Base-by-base conservation (phyloP, 139 green algal species). In the Choricystis sp. region DNA sequence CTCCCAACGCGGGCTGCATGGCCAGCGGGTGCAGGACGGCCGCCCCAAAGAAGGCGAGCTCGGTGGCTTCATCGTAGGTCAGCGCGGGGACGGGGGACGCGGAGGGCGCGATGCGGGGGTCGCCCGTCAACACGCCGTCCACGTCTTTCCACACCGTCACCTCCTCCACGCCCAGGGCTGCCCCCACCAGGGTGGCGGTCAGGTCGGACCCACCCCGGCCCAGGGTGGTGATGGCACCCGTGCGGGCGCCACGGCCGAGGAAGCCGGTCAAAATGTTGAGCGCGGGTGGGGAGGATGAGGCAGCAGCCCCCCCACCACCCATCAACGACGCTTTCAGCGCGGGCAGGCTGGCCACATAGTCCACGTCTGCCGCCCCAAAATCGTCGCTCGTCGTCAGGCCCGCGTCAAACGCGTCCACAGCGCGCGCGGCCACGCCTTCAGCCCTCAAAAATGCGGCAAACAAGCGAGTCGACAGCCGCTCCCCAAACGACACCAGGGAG, bases 141-240 rank as follows among this genome's bases (percentile, higher is more conserved):
- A 99, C 92, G 49, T 99, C 92, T 73, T 99, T 99, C 92, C 92
- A 99, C 28, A 99, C 92, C 72, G 94, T 85, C 19, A 96, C 87
- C 70, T 96, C 89, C 19, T 66, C 16, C 25, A 96, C 61, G 3
- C 67, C 70, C 55, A 97, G 68, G 9, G 89, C 87, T 16, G 84
- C 82, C 21, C 93, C 94, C 26, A 99, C 80, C 26, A 96, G 79
- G 2, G 93, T 98, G 49, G 89, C 91, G 1, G 86, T 95, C 23
- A 99, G 74, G 68, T 99, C 94, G 24, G 74, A 89, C 64, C 94
- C 94, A 19, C 94, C 94, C 19, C 94, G 78, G 19, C 94, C 93
- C 57, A 99, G 79, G 0, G 94, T 99, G 2, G 93, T 98, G 62
- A 97, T 91, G 16, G 94, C 92, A 2, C 86, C 71, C 19, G 77